Conservation (phyloP, 2,329 filamentous ascomycete genomes). For the Drechslerella dactyloides region DNA sequence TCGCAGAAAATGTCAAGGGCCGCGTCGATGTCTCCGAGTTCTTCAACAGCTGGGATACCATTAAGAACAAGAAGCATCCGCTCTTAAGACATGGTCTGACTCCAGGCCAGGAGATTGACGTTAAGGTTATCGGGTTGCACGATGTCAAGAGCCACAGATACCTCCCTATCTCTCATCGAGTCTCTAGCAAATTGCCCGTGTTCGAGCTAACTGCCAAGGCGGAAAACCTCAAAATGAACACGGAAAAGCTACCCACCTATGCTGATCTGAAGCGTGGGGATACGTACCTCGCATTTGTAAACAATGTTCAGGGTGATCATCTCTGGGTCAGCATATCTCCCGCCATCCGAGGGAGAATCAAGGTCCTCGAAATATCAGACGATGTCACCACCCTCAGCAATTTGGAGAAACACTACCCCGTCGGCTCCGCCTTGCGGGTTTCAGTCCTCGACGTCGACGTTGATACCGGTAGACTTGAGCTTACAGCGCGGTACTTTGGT, state of each 20-base stretch:
- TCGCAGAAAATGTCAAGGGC: constrained; percentile 88
- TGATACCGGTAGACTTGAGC: constrained; percentile 76
- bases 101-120: constrained; percentile 72
- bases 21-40: constrained; percentile 89
- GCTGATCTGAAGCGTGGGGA: constrained; percentile 75
- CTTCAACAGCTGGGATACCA: constrained; percentile 86
- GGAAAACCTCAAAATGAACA: constrained; percentile 63
- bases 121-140: constrained; percentile 83
- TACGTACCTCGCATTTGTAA: constrained; percentile 81
- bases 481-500: constrained; percentile 74
- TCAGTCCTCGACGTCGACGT: constrained; percentile 77
- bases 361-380: constrained; percentile 82
- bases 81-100: constrained; percentile 67
- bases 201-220: constrained; percentile 86
- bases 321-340: constrained; percentile 92
- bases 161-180: constrained; percentile 83
- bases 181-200: constrained; percentile 71
- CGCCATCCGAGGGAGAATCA: constrained; percentile 82
- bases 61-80: constrained; percentile 80
- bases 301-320: constrained; percentile 79
- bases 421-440: constrained; percentile 86
- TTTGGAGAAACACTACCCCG: constrained; percentile 78
- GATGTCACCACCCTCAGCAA: constrained; percentile 80
- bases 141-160: constrained; percentile 90
- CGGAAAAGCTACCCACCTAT: constrained; percentile 71